Conservation (phyloP, 352 stramenopile genomes). For the Phytophthora syringae region DNA sequence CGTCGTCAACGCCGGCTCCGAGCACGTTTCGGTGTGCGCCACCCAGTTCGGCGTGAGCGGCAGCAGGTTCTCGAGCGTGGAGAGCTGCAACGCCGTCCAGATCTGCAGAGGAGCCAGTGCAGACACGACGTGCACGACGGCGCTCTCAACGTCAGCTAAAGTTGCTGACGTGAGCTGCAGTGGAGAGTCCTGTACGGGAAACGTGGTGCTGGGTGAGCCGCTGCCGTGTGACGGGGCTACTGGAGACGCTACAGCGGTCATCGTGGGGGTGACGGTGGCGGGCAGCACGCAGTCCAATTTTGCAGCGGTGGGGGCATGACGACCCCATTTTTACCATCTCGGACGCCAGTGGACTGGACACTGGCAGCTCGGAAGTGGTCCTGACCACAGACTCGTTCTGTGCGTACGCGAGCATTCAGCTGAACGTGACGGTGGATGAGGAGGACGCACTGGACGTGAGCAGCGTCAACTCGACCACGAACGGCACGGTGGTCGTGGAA, state of each 20-base stretch:
- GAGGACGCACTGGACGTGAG: constrained; percentile 32
- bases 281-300: constrained; percentile 57
- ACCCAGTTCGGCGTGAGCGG: constrained; percentile 50
- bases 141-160: constrained; percentile 45
- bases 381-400: constrained; percentile 56
- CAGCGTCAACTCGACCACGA: constrained; percentile 46
- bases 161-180: constrained; percentile 53
- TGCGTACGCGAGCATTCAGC: constrained; percentile 30
- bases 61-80: constrained; percentile 55
- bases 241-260: constrained; percentile 41
- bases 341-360: constrained; percentile 36
- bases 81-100: constrained; percentile 62
- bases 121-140: constrained; percentile 56
- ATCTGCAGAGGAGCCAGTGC: constrained; percentile 56
- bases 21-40: constrained; percentile 61
- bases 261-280: constrained; percentile 61
- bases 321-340: constrained; percentile 51
- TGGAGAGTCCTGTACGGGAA: constrained; percentile 55
- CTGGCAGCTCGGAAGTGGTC: constrained; percentile 43
- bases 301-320: constrained; percentile 49
- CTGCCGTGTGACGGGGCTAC: constrained; percentile 56
- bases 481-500: constrained; percentile 50
- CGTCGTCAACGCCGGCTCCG: constrained; percentile 29
- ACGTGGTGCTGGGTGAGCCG: constrained; percentile 44
- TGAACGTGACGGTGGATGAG: constrained; percentile 40